These are phyloP conservation scores for Anthracocystis walkeri DNA, from an alignment of 1,284 basidiomycete species.

Conservation along the genomic window DNA sequence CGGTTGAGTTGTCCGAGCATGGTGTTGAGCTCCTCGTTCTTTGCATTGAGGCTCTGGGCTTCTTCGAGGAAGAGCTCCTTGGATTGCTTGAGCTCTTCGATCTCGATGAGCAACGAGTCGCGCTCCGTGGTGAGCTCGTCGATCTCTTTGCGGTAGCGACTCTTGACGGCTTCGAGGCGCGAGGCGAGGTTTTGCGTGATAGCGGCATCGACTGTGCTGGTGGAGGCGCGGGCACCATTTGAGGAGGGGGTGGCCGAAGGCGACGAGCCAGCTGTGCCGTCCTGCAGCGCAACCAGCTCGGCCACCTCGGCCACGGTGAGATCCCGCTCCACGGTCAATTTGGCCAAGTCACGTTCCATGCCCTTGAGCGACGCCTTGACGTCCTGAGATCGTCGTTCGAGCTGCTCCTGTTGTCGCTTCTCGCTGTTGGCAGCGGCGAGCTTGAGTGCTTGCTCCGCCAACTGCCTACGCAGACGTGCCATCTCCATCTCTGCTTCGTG, in stretches of 20 bases:
- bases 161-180: slow-evolving; percentile 89
- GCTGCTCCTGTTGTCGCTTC: slow-evolving; percentile 77
- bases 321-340: slow-evolving; percentile 88
- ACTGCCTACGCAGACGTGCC: slow-evolving; percentile 81
- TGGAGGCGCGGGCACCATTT: slow-evolving; percentile 22
- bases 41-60: slow-evolving; percentile 85
- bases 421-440: slow-evolving; percentile 85
- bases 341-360: slow-evolving; percentile 86
- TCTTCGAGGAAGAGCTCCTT: slow-evolving; percentile 90
- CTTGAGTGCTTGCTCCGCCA: slow-evolving; percentile 88
- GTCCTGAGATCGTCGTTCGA: slow-evolving; percentile 83
- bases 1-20: slow-evolving; percentile 76
- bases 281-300: slow-evolving; percentile 80
- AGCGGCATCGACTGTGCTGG: slow-evolving; percentile 53
- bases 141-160: slow-evolving; percentile 87
- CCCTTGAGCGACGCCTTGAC: slow-evolving; percentile 80
- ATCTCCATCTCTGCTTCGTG: slow-evolving; percentile 93
- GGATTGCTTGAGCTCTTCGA: slow-evolving; percentile 85
- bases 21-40: slow-evolving; percentile 91
- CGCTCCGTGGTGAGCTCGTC: slow-evolving; percentile 84
- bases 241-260: slow-evolving; percentile 8
- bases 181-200: slow-evolving; percentile 82
- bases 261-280: slow-evolving; percentile 70
- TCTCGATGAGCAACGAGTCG: slow-evolving; percentile 82
- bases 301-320: slow-evolving; percentile 92